These are phyloP conservation scores for Crithidia brevicula DNA, from an alignment of 208 protist genomes.

Conservation along the genomic window DNA sequence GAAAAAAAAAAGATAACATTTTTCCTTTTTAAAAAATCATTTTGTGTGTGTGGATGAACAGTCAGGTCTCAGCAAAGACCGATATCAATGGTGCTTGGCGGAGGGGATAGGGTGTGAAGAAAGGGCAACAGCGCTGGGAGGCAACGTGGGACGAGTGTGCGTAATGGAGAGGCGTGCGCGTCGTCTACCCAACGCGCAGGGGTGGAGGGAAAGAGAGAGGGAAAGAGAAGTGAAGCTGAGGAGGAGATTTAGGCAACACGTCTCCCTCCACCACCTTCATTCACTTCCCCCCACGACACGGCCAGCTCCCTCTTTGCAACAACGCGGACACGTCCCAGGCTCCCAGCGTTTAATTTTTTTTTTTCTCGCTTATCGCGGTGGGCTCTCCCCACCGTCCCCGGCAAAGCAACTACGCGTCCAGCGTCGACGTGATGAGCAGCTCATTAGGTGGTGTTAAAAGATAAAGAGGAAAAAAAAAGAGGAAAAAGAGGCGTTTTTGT, in stretches of 20 bases:
- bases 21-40: background rate
- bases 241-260: too few relatives aligned
- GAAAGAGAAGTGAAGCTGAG: background rate
- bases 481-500: slow-evolving; percentile 14
- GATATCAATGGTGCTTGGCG: background rate
- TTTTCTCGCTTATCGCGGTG: slow-evolving; percentile 6
- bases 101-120: background rate
- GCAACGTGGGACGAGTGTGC: slow-evolving; percentile 1
- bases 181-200: background rate
- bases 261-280: background rate
- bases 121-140: slow-evolving; percentile 1
- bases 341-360: too few relatives aligned
- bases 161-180: slow-evolving; percentile 7
- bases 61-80: background rate
- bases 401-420: background rate
- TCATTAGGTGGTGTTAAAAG: slow-evolving; percentile 2
- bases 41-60: slow-evolving; percentile 2
- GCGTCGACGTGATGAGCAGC: background rate
- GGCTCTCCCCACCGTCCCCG: background rate
- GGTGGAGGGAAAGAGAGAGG: background rate
- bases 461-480: slow-evolving; percentile 7
- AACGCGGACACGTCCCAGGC: slow-evolving; percentile 6
- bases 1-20: background rate
- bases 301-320: slow-evolving; percentile 14
- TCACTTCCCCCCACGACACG: slow-evolving; percentile 3